Conservation (phyloP, 805 yeast species). For the Brettanomyces anomalus region DNA sequence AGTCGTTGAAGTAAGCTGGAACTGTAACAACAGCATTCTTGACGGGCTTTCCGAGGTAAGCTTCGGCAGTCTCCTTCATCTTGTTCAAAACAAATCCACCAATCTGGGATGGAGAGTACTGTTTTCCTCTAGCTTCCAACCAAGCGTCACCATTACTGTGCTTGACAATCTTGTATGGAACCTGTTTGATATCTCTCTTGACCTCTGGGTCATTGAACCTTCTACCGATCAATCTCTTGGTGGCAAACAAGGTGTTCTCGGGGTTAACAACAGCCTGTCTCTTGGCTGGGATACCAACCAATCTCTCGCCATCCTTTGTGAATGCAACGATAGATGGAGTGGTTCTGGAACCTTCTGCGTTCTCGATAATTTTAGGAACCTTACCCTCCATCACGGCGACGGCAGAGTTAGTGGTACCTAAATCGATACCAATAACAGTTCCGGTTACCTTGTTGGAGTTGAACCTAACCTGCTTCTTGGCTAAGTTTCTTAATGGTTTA, state of each 20-base stretch:
- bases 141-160: constrained; percentile 64
- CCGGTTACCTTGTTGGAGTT: constrained; percentile 29
- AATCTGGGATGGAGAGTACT: constrained; percentile 60
- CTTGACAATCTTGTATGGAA: constrained; percentile 56
- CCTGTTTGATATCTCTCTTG: constrained; percentile 52
- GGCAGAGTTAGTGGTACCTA: constrained; percentile 84
- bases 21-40: constrained; percentile 88
- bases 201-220: constrained; percentile 60
- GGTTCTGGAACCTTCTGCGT: constrained; percentile 71
- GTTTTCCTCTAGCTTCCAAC: constrained; percentile 39
- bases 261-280: constrained; percentile 73
- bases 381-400: constrained; percentile 67
- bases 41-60: constrained; percentile 77
- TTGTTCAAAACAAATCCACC: constrained; percentile 75
- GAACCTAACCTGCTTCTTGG: constrained; percentile 23
- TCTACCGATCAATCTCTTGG: constrained; percentile 74
- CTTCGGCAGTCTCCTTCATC: constrained; percentile 98
- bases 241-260: constrained; percentile 71
- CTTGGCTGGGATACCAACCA: constrained; percentile 66
- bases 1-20: constrained; percentile 85
- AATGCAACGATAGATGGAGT: constrained; percentile 76
- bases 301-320: constrained; percentile 35
- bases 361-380: constrained; percentile 58
- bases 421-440: constrained; percentile 67
- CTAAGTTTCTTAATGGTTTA: constrained; percentile 3